These are phyloP conservation scores for Echeveria elegans DNA, from an alignment of 164 flowering plant species.

Conservation along the genomic window DNA sequence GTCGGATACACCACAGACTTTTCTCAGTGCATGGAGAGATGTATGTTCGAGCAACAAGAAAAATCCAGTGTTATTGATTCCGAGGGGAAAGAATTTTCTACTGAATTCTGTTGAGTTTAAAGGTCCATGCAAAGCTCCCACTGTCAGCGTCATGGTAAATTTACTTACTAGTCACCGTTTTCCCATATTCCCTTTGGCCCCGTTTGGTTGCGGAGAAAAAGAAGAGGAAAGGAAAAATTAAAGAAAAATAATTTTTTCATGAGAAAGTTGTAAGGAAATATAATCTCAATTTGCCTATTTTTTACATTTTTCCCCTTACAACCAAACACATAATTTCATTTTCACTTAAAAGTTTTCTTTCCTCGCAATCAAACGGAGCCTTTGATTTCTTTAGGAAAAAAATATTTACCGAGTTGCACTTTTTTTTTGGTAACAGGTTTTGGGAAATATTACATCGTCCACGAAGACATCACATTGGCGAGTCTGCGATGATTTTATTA, in stretches of 20 bases:
- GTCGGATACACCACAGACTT: neutral
- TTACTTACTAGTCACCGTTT: too few relatives aligned
- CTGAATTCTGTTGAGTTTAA: neutral
- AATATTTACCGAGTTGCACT: too few relatives aligned
- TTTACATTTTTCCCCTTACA: too few relatives aligned
- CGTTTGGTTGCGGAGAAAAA: too few relatives aligned
- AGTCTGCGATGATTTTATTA: neutral
- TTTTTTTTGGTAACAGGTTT: neutral
- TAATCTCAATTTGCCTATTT: too few relatives aligned
- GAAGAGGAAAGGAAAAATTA: too few relatives aligned
- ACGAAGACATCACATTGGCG: neutral
- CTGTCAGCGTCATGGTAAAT: neutral
- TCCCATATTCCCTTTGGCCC: too few relatives aligned
- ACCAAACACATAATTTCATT: too few relatives aligned
- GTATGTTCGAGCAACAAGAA: neutral
- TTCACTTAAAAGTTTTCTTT: too few relatives aligned
- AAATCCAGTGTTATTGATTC: neutral
- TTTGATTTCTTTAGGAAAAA: too few relatives aligned
- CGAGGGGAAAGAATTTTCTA: neutral
- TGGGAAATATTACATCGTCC: neutral
- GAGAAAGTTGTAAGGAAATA: neutral
- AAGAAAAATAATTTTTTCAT: neutral
- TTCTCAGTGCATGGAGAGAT: neutral
- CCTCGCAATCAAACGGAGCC: too few relatives aligned
- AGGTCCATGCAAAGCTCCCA: neutral